Conservation (phyloP, 2,329 filamentous ascomycete species). For the Arthroderma sp. region DNA sequence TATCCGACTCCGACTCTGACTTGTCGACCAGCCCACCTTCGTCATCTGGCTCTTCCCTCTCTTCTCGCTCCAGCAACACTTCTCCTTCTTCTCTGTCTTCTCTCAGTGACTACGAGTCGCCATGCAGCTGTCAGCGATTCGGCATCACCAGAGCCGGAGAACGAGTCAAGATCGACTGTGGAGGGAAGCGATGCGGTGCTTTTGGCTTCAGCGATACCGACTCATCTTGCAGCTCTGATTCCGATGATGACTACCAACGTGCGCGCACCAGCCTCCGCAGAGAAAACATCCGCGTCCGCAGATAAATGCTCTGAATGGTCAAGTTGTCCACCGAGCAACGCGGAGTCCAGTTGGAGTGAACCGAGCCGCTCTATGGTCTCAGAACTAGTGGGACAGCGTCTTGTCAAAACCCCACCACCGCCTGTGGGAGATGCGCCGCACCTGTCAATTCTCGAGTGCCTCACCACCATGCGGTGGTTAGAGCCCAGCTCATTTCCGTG, state of each 20-base stretch:
- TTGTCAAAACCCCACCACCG: too few relatives aligned
- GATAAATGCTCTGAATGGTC: slow-evolving; percentile 14
- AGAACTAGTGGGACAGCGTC: too few relatives aligned
- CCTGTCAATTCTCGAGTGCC: too few relatives aligned
- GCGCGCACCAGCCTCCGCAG: slow-evolving; percentile 23
- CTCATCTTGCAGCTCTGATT: slow-evolving; percentile 55
- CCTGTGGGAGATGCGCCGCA: too few relatives aligned
- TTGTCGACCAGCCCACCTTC: slow-evolving; percentile 63
- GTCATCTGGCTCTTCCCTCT: slow-evolving; percentile 50
- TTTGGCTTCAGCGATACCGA: slow-evolving; percentile 33
- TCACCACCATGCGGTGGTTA: too few relatives aligned
- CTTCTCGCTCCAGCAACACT: slow-evolving; percentile 56
- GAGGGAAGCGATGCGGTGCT: slow-evolving; percentile 75
- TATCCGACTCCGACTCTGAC: slow-evolving; percentile 57
- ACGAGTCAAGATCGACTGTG: slow-evolving; percentile 91
- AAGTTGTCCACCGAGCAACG: too few relatives aligned
- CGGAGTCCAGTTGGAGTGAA: too few relatives aligned
- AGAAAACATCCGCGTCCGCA: slow-evolving; percentile 27
- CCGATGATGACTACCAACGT: slow-evolving; percentile 26
- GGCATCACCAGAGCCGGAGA: slow-evolving; percentile 89
- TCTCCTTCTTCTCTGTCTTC: slow-evolving; percentile 48
- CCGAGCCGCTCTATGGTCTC: too few relatives aligned
- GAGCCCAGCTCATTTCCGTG: too few relatives aligned
- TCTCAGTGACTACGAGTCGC: slow-evolving; percentile 46
- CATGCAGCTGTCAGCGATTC: slow-evolving; percentile 90